These are phyloP conservation scores for Aspergillus nomiae DNA, from an alignment of 2,329 filamentous ascomycete genomes.

Conservation along the genomic window DNA sequence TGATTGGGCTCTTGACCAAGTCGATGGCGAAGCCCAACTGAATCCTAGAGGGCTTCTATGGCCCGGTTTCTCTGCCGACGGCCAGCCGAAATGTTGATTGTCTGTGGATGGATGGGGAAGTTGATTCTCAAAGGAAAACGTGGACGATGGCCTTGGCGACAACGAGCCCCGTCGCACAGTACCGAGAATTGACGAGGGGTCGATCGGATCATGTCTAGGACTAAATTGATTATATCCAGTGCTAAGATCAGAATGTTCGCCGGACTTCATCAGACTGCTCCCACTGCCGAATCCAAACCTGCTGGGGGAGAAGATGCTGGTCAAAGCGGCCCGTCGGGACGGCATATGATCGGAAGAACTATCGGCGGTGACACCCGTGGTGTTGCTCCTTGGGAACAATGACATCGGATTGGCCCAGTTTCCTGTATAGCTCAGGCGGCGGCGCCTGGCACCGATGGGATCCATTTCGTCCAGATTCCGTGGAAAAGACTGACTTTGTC, in stretches of 20 bases:
- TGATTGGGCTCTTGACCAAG: conserved; percentile 77
- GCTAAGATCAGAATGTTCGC: conserved; percentile 37
- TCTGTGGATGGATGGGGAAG: conserved; percentile 78
- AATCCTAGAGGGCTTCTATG: conserved; percentile 57
- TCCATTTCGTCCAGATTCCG: conserved; percentile 56
- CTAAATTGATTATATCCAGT: conserved; percentile 51
- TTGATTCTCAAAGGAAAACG: conserved; percentile 56
- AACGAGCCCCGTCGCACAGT: conserved; percentile 45
- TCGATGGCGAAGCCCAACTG: conserved; percentile 55
- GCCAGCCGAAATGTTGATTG: conserved; percentile 73
- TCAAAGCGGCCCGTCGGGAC: conserved; percentile 43
- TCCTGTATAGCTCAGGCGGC: conserved; percentile 60
- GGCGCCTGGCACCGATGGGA: conserved; percentile 50
- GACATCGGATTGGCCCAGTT: conserved; percentile 56
- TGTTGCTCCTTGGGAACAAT: conserved; percentile 49
- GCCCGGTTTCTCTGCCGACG: conserved; percentile 54
- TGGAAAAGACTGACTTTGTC: conserved; percentile 66
- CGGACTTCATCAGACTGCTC: conserved; percentile 29
- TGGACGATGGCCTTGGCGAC: conserved; percentile 54
- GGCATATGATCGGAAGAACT: conserved; percentile 44
- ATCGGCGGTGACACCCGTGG: conserved; percentile 43
- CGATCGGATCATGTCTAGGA: conserved; percentile 48
- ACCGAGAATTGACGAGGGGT: conserved; percentile 47
- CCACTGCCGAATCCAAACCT: conserved; percentile 40
- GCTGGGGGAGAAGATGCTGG: conserved; percentile 46